Evolutionary conservation across 1,139 yeast genomes (phyloP).

Genomic region (Blastobotrys aristatus): DNA sequence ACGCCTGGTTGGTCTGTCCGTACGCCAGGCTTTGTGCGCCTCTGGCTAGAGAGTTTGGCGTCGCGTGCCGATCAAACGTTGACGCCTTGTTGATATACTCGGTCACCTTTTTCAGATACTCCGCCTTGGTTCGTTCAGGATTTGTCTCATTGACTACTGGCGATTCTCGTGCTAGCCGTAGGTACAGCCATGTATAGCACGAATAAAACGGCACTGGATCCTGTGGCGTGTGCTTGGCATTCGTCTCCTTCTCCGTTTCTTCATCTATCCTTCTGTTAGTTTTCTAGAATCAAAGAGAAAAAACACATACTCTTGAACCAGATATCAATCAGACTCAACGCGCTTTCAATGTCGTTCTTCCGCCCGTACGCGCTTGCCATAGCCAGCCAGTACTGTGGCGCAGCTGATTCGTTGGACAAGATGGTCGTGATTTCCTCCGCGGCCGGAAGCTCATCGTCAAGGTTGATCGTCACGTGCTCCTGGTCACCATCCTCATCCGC

Average conservation of each 20-base stretch:
- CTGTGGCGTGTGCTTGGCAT: background rate
- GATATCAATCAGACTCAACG: conserved; percentile 55
- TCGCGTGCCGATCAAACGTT: conserved; percentile 30
- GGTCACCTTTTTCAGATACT: conserved; percentile 30
- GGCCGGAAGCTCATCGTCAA: conserved; percentile 74
- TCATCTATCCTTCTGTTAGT: background rate
- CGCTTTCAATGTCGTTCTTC: conserved; percentile 54
- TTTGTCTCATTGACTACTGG: conserved; percentile 21
- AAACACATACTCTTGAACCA: conserved; percentile 50
- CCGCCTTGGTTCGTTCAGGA: conserved; percentile 16
- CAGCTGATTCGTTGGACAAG: conserved; percentile 73
- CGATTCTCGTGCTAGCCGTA: conserved; percentile 45
- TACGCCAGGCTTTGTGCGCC: conserved; percentile 51
- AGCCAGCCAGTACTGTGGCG: conserved; percentile 73
- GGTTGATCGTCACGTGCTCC: conserved; percentile 34
- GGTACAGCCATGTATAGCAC: conserved; percentile 69
- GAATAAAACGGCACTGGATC: conserved; percentile 55
- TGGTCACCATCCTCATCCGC: conserved; percentile 30
- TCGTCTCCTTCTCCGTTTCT: background rate
- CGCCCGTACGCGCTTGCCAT: conserved; percentile 78
- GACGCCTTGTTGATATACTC: conserved; percentile 31
- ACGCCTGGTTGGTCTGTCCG: conserved; percentile 55
- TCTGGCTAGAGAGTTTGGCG: conserved; percentile 45
- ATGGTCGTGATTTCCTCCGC: conserved; percentile 75
- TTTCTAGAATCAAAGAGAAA: no score